These are phyloP conservation scores for Isatis tinctoria DNA, from an alignment of 345 rosid genomes.

Conservation along the genomic window DNA sequence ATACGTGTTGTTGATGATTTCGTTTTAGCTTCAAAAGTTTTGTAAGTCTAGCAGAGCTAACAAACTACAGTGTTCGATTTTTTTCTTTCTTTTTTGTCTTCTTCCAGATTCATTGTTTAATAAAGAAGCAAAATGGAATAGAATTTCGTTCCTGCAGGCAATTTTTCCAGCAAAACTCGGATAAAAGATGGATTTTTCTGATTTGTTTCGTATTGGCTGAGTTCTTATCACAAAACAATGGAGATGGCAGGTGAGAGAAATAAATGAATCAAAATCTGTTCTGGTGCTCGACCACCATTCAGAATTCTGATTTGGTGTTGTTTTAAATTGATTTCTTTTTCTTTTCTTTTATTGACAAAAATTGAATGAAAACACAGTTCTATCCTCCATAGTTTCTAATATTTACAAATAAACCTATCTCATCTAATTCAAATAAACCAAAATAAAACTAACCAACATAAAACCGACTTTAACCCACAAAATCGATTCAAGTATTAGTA, in stretches of 20 bases:
- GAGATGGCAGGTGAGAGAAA: background rate
- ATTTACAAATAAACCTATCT: too few species aligned
- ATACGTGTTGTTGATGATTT: slow-evolving; percentile 16
- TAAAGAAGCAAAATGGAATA: background rate
- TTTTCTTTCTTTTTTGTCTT: background rate
- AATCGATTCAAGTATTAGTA: too few species aligned
- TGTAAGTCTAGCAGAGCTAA: slow-evolving; percentile 27
- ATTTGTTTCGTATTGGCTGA: background rate
- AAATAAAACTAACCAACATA: too few species aligned
- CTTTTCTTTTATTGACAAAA: too few species aligned
- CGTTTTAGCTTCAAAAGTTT: slow-evolving; percentile 23
- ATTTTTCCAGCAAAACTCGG: background rate
- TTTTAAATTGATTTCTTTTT: too few species aligned
- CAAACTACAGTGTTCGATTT: slow-evolving; percentile 9
- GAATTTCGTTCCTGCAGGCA: background rate
- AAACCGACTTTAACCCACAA: too few species aligned
- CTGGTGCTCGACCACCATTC: too few species aligned
- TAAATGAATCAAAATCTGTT: too few species aligned
- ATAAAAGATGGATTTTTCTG: background rate
- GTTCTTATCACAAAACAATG: background rate
- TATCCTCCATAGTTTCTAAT: too few species aligned
- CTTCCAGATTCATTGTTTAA: slow-evolving; percentile 6
- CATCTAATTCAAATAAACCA: too few species aligned
- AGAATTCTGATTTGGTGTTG: too few species aligned
- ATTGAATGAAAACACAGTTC: too few species aligned